Conservation (phyloP, 305 asterid genomes). For the Petunia hybrid region DNA sequence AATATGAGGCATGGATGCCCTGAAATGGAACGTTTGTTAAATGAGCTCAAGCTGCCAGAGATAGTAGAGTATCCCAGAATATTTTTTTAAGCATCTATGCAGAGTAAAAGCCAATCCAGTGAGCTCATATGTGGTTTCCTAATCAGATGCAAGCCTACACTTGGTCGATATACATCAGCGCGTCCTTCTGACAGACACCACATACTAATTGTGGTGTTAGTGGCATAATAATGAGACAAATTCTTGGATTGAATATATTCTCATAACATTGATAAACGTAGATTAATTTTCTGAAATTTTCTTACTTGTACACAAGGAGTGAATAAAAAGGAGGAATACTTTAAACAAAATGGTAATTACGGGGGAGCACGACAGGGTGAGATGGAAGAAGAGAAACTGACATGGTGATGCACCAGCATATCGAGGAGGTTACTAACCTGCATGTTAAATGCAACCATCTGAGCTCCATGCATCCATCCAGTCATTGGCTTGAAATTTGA, state of each 20-base stretch:
- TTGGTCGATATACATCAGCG: slow-evolving; percentile 4
- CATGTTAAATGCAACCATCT: slow-evolving; percentile 95
- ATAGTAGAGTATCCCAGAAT: not conserved
- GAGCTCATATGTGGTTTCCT: too few relatives aligned
- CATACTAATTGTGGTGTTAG: not conserved
- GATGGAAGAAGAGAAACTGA: not conserved
- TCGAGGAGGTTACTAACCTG: slow-evolving; percentile 58
- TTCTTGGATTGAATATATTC: not conserved
- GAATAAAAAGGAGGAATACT: not conserved
- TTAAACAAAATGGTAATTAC: not conserved
- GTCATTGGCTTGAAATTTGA: slow-evolving; percentile 75
- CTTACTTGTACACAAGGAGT: not conserved
- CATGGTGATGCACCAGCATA: not conserved
- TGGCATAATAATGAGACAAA: not conserved
- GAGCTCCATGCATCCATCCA: slow-evolving; percentile 98
- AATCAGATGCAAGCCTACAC: not conserved
- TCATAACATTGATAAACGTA: slow-evolving; percentile 9
- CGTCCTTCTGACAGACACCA: not conserved
- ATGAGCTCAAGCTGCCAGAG: slow-evolving; percentile 21
- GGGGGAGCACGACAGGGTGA: not conserved
- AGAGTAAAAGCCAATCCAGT: too few relatives aligned
- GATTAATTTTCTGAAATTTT: not conserved
- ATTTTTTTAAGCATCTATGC: too few relatives aligned
- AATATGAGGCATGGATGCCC: slow-evolving; percentile 6
- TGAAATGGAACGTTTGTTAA: not conserved